Evolutionary conservation across 768 basidiomycete species (phyloP).

Genomic region (Rhodotorula paludigena): DNA sequence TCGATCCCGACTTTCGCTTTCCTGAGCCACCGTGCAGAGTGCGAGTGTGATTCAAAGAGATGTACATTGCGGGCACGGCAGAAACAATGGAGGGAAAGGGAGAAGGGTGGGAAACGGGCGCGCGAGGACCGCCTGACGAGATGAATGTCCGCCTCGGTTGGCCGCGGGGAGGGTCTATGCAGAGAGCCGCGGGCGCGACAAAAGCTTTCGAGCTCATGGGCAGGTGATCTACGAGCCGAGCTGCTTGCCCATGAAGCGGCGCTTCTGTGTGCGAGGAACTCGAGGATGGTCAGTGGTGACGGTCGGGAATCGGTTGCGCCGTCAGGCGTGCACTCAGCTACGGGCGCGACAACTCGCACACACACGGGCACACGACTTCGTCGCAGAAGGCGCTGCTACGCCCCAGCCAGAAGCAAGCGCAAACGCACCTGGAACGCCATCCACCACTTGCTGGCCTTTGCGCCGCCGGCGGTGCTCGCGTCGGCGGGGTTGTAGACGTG

Average conservation of each 20-base stretch:
- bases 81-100: background rate
- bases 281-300: background rate
- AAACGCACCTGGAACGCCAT: slow-evolving; percentile 71
- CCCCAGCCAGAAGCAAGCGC: background rate
- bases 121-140: too few species aligned
- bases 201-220: background rate
- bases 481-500: slow-evolving; percentile 60
- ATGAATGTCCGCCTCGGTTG: too few species aligned
- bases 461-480: slow-evolving; percentile 62
- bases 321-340: too few species aligned
- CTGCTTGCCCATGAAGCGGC: slow-evolving; percentile 43
- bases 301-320: too few species aligned
- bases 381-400: background rate
- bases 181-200: background rate
- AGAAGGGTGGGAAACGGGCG: too few species aligned
- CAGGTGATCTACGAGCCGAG: background rate
- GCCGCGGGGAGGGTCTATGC: background rate
- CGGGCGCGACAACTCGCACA: too few species aligned
- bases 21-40: too few species aligned
- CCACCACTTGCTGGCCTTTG: slow-evolving; percentile 99
- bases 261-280: slow-evolving; percentile 26
- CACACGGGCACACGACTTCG: too few species aligned
- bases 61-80: slow-evolving; percentile 1
- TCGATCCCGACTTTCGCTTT: too few species aligned
- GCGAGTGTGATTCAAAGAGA: too few species aligned